Base-by-base conservation (phyloP, 75 land plant genomes). In the Cunninghamia lanceolata region DNA sequence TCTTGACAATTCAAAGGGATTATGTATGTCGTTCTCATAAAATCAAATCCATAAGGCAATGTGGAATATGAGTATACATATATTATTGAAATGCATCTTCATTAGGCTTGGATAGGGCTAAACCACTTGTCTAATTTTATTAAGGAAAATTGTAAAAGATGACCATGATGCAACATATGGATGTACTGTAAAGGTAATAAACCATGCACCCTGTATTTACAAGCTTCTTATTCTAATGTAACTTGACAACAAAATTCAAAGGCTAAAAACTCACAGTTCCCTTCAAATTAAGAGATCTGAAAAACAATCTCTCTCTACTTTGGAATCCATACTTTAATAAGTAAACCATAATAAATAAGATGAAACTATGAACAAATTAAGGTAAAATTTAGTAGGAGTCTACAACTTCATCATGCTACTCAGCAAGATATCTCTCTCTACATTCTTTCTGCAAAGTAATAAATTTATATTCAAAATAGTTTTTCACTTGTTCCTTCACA, bases 361-460 rank as follows among this genome's bases (percentile, higher is more conserved):
- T 8, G 32, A 30, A 25, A 43, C 15, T 45, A 45, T 47, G n/a
- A 13, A 42, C 82, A 11, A 80, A 80, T 28, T 77, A 32, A 45
- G 46, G 32, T 14, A 84, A 54, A 84, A 25, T 81, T 86, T 89
- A 94, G 66, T 86, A 87, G 5, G 93, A 94, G 83, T 94, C 94
- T 66, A 83, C 89, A 9, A 91, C 94, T 71, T 91, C 95, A 30
- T 88, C 91, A 86, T 94, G 94, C 39, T 94, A 94, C 50, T 85
- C 82, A 28, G 95, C 95, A 13, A 94, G 91, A 63, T 91, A 94
- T 89, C 91, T 93, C 83, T 94, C 95, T 76, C 95, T 93, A 63
- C 95, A 52, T 68, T 94, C 95, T 84, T 91, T 94, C 95, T 94
- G 85, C 50, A 89, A 84, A 88, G 53, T n/a, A 82, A 50, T 7